Evolutionary conservation across 441 rosid genomes (phyloP).

Genomic region (Adansonia grandidieri): DNA sequence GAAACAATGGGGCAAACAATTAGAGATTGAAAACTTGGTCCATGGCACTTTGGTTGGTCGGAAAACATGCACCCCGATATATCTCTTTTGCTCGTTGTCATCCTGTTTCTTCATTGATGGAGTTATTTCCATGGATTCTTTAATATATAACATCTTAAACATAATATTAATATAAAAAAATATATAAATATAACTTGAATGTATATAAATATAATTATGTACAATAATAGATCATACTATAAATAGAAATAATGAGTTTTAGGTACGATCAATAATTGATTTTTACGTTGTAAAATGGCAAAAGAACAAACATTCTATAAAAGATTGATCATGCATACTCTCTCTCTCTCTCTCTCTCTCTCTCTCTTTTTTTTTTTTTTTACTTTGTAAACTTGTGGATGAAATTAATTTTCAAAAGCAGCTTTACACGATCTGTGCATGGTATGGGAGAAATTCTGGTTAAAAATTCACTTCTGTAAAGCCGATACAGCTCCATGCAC

Average conservation of each 20-base stretch:
- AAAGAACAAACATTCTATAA: not conserved
- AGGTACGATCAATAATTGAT: not conserved
- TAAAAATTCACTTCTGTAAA: not conserved
- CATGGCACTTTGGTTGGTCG: conserved; percentile 42
- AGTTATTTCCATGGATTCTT: not conserved
- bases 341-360: not conserved
- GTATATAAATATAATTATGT: too few relatives aligned
- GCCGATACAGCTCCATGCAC: not conserved
- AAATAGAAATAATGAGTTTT: not conserved
- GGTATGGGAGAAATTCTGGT: conserved; percentile 2
- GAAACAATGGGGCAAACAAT: not conserved
- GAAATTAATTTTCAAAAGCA: not conserved
- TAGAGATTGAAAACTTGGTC: conserved; percentile 11
- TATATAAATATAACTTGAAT: too few relatives aligned
- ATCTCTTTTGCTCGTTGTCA: conserved; percentile 22
- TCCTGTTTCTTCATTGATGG: conserved; percentile 19
- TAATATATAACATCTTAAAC: too few relatives aligned
- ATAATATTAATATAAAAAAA: too few relatives aligned
- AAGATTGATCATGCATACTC: not conserved
- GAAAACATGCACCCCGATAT: conserved; percentile 24
- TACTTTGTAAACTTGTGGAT: not conserved
- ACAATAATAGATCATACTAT: not conserved
- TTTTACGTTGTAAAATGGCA: not conserved
- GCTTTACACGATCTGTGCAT: not conserved
- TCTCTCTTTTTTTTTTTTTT: too few relatives aligned